A percentile compares a stretch with the other conserved stretches of the same genome.
Conservation (phyloP, 805 yeast genomes). For the Candida manassasensis region DNA sequence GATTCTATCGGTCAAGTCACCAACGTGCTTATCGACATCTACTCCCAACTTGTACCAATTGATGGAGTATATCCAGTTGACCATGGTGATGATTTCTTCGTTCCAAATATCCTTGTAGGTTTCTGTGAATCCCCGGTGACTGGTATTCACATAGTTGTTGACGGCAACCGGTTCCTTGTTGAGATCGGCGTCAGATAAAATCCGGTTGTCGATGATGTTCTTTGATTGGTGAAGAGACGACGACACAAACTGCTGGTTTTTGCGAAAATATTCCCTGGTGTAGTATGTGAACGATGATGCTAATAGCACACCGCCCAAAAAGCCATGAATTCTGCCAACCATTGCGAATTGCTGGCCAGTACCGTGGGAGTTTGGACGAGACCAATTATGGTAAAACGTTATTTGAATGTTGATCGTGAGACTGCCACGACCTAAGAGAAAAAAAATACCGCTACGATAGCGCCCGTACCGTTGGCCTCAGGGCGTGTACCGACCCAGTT, state of each 20-base stretch:
- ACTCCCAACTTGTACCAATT: constrained; percentile 43
- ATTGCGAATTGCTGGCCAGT: not conserved
- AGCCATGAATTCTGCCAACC: constrained; percentile 43
- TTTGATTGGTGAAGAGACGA: constrained; percentile 45
- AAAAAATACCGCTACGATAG: no score
- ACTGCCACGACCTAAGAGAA: no score
- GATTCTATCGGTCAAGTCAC: constrained; percentile 24
- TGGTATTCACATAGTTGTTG: constrained; percentile 20
- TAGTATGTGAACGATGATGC: constrained; percentile 60
- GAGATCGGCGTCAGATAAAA: constrained; percentile 45
- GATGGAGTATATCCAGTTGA: constrained; percentile 57
- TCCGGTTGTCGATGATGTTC: constrained; percentile 48
- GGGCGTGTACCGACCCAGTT: no score
- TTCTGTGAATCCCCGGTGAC: constrained; percentile 44
- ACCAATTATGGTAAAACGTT: no score
- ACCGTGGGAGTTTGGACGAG: no score
- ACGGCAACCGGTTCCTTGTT: constrained; percentile 41
- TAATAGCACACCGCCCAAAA: constrained; percentile 50
- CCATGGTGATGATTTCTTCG: constrained; percentile 59
- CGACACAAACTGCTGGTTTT: constrained; percentile 44
- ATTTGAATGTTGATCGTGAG: no score
- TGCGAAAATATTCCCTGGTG: constrained; percentile 52
- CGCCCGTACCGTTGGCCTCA: no score
- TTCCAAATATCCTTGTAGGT: constrained; percentile 79
- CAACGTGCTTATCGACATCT: constrained; percentile 28